A percentile compares a stretch with the other conserved stretches of the same genome.
phyloP scores from a whole-genome alignment of 352 stramenopile genomes.

The Aphanomyces euteiches region DNA sequence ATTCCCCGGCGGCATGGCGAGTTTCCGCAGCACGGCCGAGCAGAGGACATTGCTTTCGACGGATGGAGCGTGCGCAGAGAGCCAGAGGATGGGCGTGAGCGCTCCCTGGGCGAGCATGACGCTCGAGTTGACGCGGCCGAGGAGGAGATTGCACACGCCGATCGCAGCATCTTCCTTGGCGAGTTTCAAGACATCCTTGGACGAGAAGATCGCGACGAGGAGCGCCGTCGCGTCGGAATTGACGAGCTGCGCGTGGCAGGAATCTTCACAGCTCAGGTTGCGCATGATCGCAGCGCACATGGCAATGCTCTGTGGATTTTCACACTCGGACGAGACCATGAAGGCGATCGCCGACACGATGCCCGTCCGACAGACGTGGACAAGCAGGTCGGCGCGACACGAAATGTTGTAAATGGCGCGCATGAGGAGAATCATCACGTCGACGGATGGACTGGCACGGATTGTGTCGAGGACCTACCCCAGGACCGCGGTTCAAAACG shows the following conservation, averaged over 20 bases:
- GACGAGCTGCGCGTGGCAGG: slow-evolving; percentile 44
- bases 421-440: slow-evolving; percentile 41
- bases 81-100: slow-evolving; percentile 53
- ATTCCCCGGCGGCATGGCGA: slow-evolving; percentile 68
- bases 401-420: slow-evolving; percentile 61
- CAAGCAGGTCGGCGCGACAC: slow-evolving; percentile 41
- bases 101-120: slow-evolving; percentile 46
- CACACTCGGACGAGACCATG: slow-evolving; percentile 33
- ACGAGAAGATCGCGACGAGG: slow-evolving; percentile 47
- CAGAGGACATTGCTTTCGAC: slow-evolving; percentile 42
- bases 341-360: slow-evolving; percentile 34
- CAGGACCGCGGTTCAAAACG: not conserved
- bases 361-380: slow-evolving; percentile 28
- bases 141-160: slow-evolving; percentile 62
- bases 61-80: slow-evolving; percentile 36
- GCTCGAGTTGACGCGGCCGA: slow-evolving; percentile 60
- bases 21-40: slow-evolving; percentile 59
- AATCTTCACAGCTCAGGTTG: slow-evolving; percentile 45
- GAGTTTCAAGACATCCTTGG: slow-evolving; percentile 34
- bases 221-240: slow-evolving; percentile 43
- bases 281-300: slow-evolving; percentile 46
- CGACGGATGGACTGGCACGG: slow-evolving; percentile 8
- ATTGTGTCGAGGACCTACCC: slow-evolving; percentile 19
- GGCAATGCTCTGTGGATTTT: slow-evolving; percentile 29
- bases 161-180: slow-evolving; percentile 52